phyloP scores from a whole-genome alignment of 495 filamentous ascomycete species.

The Hypomontagnella monticulosa region DNA sequence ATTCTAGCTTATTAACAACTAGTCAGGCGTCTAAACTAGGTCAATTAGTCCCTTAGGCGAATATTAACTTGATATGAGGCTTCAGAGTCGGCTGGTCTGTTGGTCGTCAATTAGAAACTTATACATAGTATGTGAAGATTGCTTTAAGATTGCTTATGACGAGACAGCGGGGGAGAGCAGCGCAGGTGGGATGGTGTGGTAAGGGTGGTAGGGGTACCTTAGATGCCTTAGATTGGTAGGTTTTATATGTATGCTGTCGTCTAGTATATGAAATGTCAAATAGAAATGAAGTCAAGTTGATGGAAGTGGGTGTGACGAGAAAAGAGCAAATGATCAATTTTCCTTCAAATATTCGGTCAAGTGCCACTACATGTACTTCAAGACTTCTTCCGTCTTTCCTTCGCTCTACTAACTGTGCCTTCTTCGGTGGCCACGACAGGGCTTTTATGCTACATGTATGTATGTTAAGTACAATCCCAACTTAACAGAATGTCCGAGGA shows the following conservation, averaged over 20 bases:
- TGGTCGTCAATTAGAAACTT: slow-evolving; percentile 18
- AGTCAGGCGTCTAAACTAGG: slow-evolving; percentile 17
- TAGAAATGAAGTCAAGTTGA: slow-evolving; percentile 2
- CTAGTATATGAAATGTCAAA: slow-evolving; percentile 1
- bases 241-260: slow-evolving; percentile 9
- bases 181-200: slow-evolving; percentile 2
- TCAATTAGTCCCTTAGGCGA: slow-evolving; percentile 18
- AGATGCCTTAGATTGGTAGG: not conserved
- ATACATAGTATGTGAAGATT: slow-evolving; percentile 1
- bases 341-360: slow-evolving; percentile 8
- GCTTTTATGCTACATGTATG: slow-evolving; percentile 3
- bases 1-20: slow-evolving; percentile 25
- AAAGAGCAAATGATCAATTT: slow-evolving; percentile 29
- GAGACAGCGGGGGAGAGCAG: slow-evolving; percentile 1
- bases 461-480: not conserved
- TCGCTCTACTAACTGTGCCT: not conserved
- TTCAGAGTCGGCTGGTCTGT: not conserved
- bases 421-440: slow-evolving; percentile 1
- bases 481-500: slow-evolving; percentile 31
- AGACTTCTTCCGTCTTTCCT: not conserved
- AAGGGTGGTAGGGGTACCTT: slow-evolving; percentile 5
- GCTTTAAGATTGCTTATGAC: not conserved
- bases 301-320: slow-evolving; percentile 10
- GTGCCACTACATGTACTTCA: slow-evolving; percentile 6
- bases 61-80: not conserved